phyloP scores from a whole-genome alignment of 202 grass and related monocot genomes.

The Saccharum hybrid region DNA sequence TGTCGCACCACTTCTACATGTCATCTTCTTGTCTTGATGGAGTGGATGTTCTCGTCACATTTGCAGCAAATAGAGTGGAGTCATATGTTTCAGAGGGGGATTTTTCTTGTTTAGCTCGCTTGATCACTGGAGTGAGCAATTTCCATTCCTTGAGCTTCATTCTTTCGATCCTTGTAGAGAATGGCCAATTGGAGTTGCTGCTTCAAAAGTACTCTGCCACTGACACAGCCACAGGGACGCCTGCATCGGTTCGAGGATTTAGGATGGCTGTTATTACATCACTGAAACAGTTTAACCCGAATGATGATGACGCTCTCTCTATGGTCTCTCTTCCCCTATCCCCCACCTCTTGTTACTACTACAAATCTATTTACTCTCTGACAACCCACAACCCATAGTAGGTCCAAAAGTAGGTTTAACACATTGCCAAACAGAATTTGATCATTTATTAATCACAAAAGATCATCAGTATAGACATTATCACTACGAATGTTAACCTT shows the following conservation, averaged over 20 bases:
- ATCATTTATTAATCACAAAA: neutral
- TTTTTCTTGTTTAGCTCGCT: constrained; percentile 90
- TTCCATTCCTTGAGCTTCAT: constrained; percentile 97
- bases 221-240: constrained; percentile 74
- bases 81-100: constrained; percentile 87
- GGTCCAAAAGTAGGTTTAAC: constrained; percentile 25
- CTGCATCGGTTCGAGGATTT: constrained; percentile 80
- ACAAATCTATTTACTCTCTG: constrained; percentile 6
- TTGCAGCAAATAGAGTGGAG: constrained; percentile 95
- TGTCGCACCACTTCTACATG: constrained; percentile 93
- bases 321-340: constrained; percentile 56
- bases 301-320: constrained; percentile 77
- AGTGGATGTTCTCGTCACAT: constrained; percentile 91
- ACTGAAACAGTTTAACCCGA: constrained; percentile 77
- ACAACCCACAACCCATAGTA: neutral
- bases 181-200: constrained; percentile 84
- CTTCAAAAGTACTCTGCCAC: constrained; percentile 90
- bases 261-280: constrained; percentile 94
- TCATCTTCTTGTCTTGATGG: constrained; percentile 93
- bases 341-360: neutral
- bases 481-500: neutral
- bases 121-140: constrained; percentile 97
- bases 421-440: neutral
- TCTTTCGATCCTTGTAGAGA: constrained; percentile 94
- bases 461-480: constrained; percentile 1